Conservation (phyloP, 1,139 yeast species). For the Citeromyces hawaiiensis region DNA sequence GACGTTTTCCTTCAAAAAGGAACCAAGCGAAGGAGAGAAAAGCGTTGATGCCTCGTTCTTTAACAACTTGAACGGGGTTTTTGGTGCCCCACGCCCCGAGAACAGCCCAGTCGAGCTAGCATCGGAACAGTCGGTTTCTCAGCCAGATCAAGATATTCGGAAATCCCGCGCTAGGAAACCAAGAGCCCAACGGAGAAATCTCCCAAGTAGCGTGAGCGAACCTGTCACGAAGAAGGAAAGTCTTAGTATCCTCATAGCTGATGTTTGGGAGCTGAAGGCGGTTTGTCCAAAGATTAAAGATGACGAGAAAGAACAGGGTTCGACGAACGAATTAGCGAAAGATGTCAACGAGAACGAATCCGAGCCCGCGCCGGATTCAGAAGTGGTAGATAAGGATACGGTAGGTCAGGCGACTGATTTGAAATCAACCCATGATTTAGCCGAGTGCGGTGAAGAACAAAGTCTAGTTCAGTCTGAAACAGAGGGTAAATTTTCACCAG, state of each 20-base stretch:
- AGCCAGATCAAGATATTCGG: background rate
- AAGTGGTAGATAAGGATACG: background rate
- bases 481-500: background rate
- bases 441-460: background rate
- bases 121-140: background rate
- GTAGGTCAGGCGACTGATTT: background rate
- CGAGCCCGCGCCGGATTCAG: background rate
- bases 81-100: background rate
- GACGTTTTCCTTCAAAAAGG: background rate
- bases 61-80: background rate
- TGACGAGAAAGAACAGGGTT: background rate
- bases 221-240: conserved; percentile 3
- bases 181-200: background rate
- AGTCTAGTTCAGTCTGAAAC: background rate
- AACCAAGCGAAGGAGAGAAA: conserved; percentile 4
- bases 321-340: background rate
- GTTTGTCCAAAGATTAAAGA: conserved; percentile 1
- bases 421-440: background rate
- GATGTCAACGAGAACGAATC: background rate
- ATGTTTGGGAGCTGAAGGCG: conserved; percentile 23
- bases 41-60: background rate
- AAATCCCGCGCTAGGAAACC: background rate
- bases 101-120: background rate
- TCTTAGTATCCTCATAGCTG: conserved; percentile 20
- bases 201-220: background rate